Base-by-base conservation (phyloP, 805 yeast genomes). In the Schwanniomyces sp. region DNA sequence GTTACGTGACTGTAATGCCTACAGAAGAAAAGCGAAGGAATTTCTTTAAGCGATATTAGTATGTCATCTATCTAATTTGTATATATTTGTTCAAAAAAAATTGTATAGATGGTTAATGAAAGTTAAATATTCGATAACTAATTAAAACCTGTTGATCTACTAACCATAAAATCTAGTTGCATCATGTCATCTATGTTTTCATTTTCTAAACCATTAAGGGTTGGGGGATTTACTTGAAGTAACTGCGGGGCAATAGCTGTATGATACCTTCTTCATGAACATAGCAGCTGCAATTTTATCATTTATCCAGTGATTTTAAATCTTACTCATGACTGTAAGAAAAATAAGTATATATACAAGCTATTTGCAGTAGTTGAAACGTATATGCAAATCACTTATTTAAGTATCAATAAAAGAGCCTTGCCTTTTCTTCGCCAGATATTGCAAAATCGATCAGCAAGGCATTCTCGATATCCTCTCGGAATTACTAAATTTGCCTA, bases 1-100 rank as follows among this genome's bases (percentile, higher is more conserved):
- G 99, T 76, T 94, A 59, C 82, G 98, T 61, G 98, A 94, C 67
- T 88, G 96, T 62, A 86, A 89, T 60, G 91, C 96, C 32, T 94
- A 86, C 74, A 82, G 85, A 64, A 82, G 91, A 72, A 90, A 88
- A 69, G 79, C 90, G 18, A 79, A 79, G 62, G 91, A 86, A 58
- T 88, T 88, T 59, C 72, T 87, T 59, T 86, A 52, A 44, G 18
- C 12, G n/a, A 17, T 16, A 37, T 14, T 39, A 5, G 36, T 18
- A 32, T 32, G 11, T 7, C 21, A 26, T 39, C 41, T 26, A 39
- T 39, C 12, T 26, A n/a, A 26, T 25, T 39, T 39, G 32, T 39
- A 26, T 39, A 39, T 39, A 26, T 39, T 14, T 24, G 14, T 11
- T 5, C 5, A 14, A 7, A 16, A 32, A 32, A 32, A 32, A 3